Conservation (phyloP, 352 stramenopile genomes). For the Globisporangium acanthophoron region DNA sequence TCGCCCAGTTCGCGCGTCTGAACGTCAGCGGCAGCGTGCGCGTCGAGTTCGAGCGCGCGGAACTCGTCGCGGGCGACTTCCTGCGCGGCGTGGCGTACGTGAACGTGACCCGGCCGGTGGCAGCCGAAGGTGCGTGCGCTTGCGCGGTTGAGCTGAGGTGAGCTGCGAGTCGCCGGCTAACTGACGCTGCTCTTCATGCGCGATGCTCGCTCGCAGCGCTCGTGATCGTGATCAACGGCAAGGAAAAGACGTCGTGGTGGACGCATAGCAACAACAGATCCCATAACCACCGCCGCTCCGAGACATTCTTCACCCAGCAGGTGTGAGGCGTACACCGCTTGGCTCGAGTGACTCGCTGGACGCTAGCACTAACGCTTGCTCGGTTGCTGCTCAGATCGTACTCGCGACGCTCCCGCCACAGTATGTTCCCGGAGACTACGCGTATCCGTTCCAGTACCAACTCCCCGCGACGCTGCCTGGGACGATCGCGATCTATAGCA, state of each 20-base stretch:
- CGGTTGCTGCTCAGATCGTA: constrained; percentile 16
- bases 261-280: background rate
- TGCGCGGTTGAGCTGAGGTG: background rate
- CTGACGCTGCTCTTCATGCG: background rate
- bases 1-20: background rate
- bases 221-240: background rate
- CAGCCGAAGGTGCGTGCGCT: background rate
- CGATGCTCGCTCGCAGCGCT: background rate
- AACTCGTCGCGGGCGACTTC: background rate
- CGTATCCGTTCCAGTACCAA: constrained; percentile 35
- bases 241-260: background rate
- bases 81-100: constrained; percentile 2
- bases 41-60: background rate
- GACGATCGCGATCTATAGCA: background rate
- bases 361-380: background rate
- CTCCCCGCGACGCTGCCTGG: constrained; percentile 25
- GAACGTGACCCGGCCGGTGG: background rate
- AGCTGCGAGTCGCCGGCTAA: background rate
- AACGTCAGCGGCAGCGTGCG: constrained; percentile 2
- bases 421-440: constrained; percentile 23
- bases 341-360: background rate
- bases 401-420: constrained; percentile 15
- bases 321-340: background rate
- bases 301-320: background rate
- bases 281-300: background rate